Conservation (phyloP, 2,329 filamentous ascomycete species). For the Pezicula neosporulosa region DNA sequence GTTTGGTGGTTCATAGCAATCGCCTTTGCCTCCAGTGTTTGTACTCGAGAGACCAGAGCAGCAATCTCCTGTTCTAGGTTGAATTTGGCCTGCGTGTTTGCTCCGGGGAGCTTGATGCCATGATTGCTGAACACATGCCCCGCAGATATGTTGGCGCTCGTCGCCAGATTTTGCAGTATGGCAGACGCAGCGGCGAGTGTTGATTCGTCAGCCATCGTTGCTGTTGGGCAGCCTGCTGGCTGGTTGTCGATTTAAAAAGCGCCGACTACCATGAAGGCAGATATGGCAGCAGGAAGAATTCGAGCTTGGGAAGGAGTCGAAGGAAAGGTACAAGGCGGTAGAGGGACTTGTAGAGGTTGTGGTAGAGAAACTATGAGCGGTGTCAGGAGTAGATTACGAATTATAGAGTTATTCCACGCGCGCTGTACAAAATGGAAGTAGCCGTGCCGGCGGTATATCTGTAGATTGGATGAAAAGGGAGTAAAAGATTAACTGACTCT, state of each 20-base stretch:
- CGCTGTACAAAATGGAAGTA: no score
- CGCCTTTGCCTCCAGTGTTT: constrained; percentile 78
- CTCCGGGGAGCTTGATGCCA: constrained; percentile 69
- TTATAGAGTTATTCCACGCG: neutral
- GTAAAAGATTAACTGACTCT: neutral
- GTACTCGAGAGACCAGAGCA: constrained; percentile 72
- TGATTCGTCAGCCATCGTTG: constrained; percentile 42
- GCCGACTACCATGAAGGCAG: constrained; percentile 19
- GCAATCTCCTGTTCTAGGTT: constrained; percentile 80
- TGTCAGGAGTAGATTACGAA: neutral
- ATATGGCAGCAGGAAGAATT: constrained; percentile 1
- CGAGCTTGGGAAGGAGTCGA: neutral
- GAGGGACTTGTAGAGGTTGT: neutral
- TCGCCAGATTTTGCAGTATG: constrained; percentile 50
- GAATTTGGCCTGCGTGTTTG: constrained; percentile 70
- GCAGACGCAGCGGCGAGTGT: constrained; percentile 50
- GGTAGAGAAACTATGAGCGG: neutral
- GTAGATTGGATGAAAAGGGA: neutral
- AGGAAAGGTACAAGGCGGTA: neutral
- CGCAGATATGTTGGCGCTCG: constrained; percentile 15
- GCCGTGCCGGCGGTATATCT: neutral
- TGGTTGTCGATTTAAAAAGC: constrained; percentile 3
- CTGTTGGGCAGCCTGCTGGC: constrained; percentile 21
- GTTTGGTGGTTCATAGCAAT: constrained; percentile 52
- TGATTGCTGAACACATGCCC: constrained; percentile 13